Conservation (phyloP, 176 grass and related monocot species). For the Rhipidocladum racemiflorum region DNA sequence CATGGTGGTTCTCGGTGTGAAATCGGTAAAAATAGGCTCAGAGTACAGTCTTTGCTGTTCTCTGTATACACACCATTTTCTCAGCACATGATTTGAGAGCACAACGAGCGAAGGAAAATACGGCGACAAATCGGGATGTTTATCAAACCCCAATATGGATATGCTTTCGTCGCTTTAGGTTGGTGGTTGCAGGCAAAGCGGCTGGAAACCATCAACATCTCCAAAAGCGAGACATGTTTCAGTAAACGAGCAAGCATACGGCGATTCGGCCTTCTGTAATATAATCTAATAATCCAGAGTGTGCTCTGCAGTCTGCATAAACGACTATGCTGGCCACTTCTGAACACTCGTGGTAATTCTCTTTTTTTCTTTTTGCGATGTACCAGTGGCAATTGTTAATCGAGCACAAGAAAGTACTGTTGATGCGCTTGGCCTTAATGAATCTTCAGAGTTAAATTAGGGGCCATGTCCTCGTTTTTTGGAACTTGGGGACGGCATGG, state of each 20-base stretch:
- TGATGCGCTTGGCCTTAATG: neutral
- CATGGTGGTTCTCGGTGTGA: neutral
- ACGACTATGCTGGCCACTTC: neutral
- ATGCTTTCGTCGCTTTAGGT: slow-evolving; percentile 26
- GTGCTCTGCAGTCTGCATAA: neutral
- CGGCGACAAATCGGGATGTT: neutral
- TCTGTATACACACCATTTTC: too few species aligned
- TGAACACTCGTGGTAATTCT: neutral
- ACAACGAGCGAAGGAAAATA: neutral
- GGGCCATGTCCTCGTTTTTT: neutral
- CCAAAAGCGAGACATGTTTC: slow-evolving; percentile 16
- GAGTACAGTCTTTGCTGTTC: neutral
- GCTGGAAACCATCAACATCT: slow-evolving; percentile 38
- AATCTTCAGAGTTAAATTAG: neutral
- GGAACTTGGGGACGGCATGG: neutral
- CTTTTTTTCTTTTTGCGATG: too few species aligned
- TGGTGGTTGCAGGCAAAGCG: slow-evolving; percentile 27
- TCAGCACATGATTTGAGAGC: neutral
- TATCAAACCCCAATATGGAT: neutral
- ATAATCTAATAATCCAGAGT: neutral
- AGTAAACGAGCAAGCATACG: slow-evolving; percentile 2
- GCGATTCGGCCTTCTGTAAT: neutral
- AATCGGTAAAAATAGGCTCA: neutral
- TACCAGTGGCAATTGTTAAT: neutral
- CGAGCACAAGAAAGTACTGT: neutral